Base-by-base conservation (phyloP, 345 rosid species). In the Camelina laxa region DNA sequence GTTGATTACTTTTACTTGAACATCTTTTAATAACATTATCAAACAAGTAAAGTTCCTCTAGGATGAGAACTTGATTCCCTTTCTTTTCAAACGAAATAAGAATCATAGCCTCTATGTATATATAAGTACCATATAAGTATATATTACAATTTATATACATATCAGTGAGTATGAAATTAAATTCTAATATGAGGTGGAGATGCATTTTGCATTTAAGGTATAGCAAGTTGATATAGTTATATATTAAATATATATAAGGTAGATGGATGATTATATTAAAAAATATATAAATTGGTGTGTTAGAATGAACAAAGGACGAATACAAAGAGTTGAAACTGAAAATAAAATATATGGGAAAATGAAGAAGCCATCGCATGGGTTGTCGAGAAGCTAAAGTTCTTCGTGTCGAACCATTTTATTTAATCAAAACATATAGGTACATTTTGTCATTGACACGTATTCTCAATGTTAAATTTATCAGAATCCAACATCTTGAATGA, bases 371-470 rank as follows among this genome's bases (percentile, higher is more conserved):
- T 61, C 74, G 74, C 74, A 75, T 75, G 74, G 69, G 79, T 20
- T 75, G 74, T 69, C 79, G 64, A 75, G 79, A 69, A 75, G 79
- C 70, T 75, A 75, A 39, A 61, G 50, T 53, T 54, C 50, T 44
- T 54, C 62, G 55, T 44, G 69, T 69, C 55, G 31, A 65, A 56
- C 19, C 58, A 45, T 33, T 54, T 72, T 33, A 27, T 44, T 69
- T 68, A 68, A 50, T 66, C 45, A 53, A 67, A 67, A 21, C 1
- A 42, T 17, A 14, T 13, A 30, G 4, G 8, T 9, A 20, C 59
- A 21, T 21, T 51, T 19, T 65, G 65, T 73, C 77, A 54, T 17
- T 67, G 68, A 27, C 79, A 75, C 64, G 27, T 68, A 53, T 33
- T 49, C 20, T 50, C 38, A 36, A 14, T 24, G 1, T 38, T 21